A percentile compares a stretch with the other conserved stretches of the same genome.
Evolutionary conservation across 192 early-diverging fungal genomes (phyloP).

Genomic region (Backusella mclennaniae): DNA sequence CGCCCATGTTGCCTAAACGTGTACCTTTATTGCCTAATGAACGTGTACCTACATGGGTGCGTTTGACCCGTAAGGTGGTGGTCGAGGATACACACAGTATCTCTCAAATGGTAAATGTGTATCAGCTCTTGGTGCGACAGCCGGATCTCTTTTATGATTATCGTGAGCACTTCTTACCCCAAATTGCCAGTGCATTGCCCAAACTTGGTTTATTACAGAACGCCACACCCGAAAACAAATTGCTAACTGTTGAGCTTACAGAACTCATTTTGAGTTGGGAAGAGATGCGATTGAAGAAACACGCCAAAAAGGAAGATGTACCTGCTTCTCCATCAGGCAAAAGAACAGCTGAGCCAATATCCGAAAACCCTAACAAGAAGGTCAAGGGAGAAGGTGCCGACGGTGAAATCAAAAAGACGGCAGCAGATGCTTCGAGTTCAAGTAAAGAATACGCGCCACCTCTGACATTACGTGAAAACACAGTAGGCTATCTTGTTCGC

Average conservation of each 20-base stretch:
- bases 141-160: slow-evolving; percentile 88
- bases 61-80: slow-evolving; percentile 83
- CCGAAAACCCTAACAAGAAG: slow-evolving; percentile 28
- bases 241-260: slow-evolving; percentile 85
- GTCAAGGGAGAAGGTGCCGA: slow-evolving; percentile 22
- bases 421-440: background rate
- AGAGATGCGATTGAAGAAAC: slow-evolving; percentile 49
- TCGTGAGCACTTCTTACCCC: slow-evolving; percentile 86
- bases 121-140: slow-evolving; percentile 88
- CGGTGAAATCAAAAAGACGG: slow-evolving; percentile 31
- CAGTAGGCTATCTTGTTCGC: slow-evolving; percentile 59
- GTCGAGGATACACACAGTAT: slow-evolving; percentile 93
- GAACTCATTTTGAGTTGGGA: slow-evolving; percentile 95
- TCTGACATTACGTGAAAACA: slow-evolving; percentile 51
- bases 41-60: slow-evolving; percentile 78
- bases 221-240: slow-evolving; percentile 81
- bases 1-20: slow-evolving; percentile 88
- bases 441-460: slow-evolving; percentile 47
- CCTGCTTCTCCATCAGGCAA: slow-evolving; percentile 16
- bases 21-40: slow-evolving; percentile 47
- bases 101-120: slow-evolving; percentile 87
- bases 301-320: slow-evolving; percentile 11
- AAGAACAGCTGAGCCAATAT: background rate
- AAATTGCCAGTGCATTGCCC: slow-evolving; percentile 82
- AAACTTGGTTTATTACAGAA: slow-evolving; percentile 86